Base-by-base conservation (phyloP, 306 rosid genomes). In the Corylus americana region DNA sequence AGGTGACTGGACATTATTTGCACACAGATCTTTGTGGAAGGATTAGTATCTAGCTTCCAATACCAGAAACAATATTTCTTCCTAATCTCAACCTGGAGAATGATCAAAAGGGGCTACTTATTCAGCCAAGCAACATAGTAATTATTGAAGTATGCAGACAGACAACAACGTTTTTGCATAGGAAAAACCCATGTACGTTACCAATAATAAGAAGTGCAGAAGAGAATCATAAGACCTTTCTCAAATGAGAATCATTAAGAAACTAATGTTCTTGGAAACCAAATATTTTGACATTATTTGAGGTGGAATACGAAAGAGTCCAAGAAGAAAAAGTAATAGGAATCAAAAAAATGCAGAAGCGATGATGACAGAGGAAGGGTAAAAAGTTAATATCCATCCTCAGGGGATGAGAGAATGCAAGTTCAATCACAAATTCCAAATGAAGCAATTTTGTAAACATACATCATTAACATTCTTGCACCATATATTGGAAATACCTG, bases 1-100 rank as follows among this genome's bases (percentile, higher is more conserved):
- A 61, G 57, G 74, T 27, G 50, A 48, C 35, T 55, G 47, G 27
- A 74, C 75, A 77, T 84, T 76, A 66, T 70, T 79, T 61, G 27
- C 51, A 11, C 20, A 8, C 48, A 2, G 37, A 63, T 74, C 74
- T 73, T 58, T 61, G 53, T 1, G 8, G 18, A 18, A 42, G n/a
- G 27, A n/a, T n/a, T 62, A 29, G 16, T 62, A 35, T 49, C 17
- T 29, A 45, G 29, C 61, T 35, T 49, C 61, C 9, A 62, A 12
- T 57, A 49, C 9, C 39, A 42, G 72, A 16, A 68, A 62, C 18
- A 20, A 8, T 12, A 31, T 31, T 31, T 31, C 18, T 18, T n/a
- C 51, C 29, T 18, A 68, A 39, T 18, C 42, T 39, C 51, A 14
- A 45, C 51, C 22, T 18, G 31, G 48, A 64, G 11, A 35, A 37